Base-by-base conservation (phyloP, 2,329 filamentous ascomycete species). In the Ophiognomonia clavigignenti-juglandacearum region DNA sequence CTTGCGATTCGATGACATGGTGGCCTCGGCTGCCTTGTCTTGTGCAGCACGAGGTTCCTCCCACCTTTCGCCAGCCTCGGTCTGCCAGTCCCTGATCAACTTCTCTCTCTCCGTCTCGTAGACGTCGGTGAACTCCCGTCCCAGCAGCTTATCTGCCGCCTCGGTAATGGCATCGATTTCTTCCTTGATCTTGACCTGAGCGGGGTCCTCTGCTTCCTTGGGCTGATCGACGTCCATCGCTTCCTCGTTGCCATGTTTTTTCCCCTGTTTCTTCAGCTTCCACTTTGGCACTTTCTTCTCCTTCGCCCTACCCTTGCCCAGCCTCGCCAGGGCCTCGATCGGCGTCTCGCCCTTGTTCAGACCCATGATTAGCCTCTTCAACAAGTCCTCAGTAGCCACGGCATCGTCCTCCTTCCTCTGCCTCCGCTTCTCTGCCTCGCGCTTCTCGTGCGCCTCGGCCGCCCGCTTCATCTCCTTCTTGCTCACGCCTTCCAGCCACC, bases 401-500 rank as follows among this genome's bases (percentile, higher is more conserved):
- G 90, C 91, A 65, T 97, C 92, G 48, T 95, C 85, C 50, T 82
- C 79, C 22, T 85, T 76, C 48, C 85, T 82, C 56, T 83, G 82
- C 58, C 83, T 76, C 48, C 86, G 79, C 43, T 82, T 75, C 60
- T 95, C 90, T 1, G 81, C 80, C 52, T 95, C 88, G 24, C 91
- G 78, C 67, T 85, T 89, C 59, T 95, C 86, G 47, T 93, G 87
- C 4, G 93, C 93, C 53, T 87, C 89, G 34, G 84, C 88, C 0
- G 93, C 93, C 53, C 81, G 83, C 61, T 83, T 87, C 75, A 97
- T 95, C 49, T 96, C 90, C 65, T 92, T 95, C 64, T 95, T 96
- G 56, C 86, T 93, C 18, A 96, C 72, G 0, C 93, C 93, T 37
- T 96, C 87, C 18, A 98, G 70, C 93, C 93, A 98, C 26, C 78